Evolutionary conservation across 2,329 filamentous ascomycete genomes (phyloP), one percentile per base, ranked within the genome.

Genomic region (Monilinia aucupariae): DNA sequence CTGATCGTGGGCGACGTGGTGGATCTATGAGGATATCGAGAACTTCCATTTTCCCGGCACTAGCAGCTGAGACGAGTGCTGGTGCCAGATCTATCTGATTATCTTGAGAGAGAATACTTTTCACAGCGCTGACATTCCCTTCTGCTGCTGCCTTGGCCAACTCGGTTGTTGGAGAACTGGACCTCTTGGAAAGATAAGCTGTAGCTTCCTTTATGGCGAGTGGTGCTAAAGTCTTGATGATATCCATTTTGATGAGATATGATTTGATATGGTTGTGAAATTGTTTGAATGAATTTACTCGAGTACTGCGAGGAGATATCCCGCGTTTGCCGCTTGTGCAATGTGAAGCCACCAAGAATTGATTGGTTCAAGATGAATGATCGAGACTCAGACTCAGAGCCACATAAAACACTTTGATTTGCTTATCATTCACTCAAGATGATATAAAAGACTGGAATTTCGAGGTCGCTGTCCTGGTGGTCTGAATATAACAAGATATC

Each of bases 21-120:
- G 66, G 47, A 30, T 68, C 55, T 2, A 69, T 60, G 0, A 69
- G 47, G 25, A 69, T 63, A 22, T 69, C 65, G 20, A 69, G 47
- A 37, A 61, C 34, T 7, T 64, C 62, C 13, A 69, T 37, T 48
- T 64, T 58, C 1, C 67, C 67, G 13, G 59, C 59, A 25, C 58
- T 48, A 2, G 66, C 49, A 15, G 67, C 66, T 6, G 61, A 64
- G 7, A 69, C 63, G 5, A 69, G 63, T 9, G 66, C 67, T 4
- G 66, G 67, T 10, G 49, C 63, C 3, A 67, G 62, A 59, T 69
- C 58, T 32, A 66, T 47, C 1, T 39, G 39, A 6, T 64, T 60
- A 30, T 65, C 58, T 48, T 65, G 64, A 1, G 61, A 56, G 15
- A 69, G 56, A 8, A 66, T 32, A 12, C 15, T 37, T 32, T 61